phyloP scores from a whole-genome alignment of 2,329 filamentous ascomycete genomes.

The Nemania diffusa region DNA sequence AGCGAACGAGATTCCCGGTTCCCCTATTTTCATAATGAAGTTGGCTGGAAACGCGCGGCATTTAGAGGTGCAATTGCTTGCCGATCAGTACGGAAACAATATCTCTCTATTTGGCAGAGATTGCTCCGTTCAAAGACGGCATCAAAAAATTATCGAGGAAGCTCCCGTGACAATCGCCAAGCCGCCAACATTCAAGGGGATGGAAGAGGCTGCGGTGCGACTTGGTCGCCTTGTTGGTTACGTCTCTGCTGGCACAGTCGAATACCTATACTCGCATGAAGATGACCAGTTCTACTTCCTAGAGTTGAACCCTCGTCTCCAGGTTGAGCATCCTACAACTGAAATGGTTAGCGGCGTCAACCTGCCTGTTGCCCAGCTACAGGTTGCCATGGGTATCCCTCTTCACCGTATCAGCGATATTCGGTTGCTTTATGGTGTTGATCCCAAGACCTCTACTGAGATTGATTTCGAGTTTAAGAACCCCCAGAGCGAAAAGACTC shows the following conservation, averaged over 20 bases:
- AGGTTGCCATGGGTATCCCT: slow-evolving; percentile 98
- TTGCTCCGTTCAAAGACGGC: slow-evolving; percentile 96
- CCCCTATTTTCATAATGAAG: slow-evolving; percentile 99
- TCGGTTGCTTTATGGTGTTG: slow-evolving; percentile 92
- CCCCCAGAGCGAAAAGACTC: slow-evolving; percentile 81
- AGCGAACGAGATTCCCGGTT: slow-evolving; percentile 96
- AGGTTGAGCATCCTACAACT: slow-evolving; percentile 98
- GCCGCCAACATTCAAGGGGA: slow-evolving; percentile 86
- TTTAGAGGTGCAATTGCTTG: slow-evolving; percentile 95
- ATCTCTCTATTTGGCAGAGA: slow-evolving; percentile 98
- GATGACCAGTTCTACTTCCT: slow-evolving; percentile 99
- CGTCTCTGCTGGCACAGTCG: slow-evolving; percentile 97
- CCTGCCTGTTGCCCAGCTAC: slow-evolving; percentile 94
- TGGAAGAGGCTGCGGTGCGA: slow-evolving; percentile 96
- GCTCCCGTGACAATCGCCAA: slow-evolving; percentile 97
- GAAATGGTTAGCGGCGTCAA: slow-evolving; percentile 99
- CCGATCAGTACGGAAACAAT: slow-evolving; percentile 99
- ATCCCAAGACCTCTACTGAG: slow-evolving; percentile 83
- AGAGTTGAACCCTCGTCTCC: slow-evolving; percentile 97
- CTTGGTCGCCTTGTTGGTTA: slow-evolving; percentile 95
- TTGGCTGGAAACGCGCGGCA: slow-evolving; percentile 95
- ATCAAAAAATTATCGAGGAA: slow-evolving; percentile 99
- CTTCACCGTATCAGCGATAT: slow-evolving; percentile 97
- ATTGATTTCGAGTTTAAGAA: slow-evolving; percentile 98
- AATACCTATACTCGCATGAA: slow-evolving; percentile 97